Conservation (phyloP, 2,329 filamentous ascomycete species). For the Penicillium sp. region DNA sequence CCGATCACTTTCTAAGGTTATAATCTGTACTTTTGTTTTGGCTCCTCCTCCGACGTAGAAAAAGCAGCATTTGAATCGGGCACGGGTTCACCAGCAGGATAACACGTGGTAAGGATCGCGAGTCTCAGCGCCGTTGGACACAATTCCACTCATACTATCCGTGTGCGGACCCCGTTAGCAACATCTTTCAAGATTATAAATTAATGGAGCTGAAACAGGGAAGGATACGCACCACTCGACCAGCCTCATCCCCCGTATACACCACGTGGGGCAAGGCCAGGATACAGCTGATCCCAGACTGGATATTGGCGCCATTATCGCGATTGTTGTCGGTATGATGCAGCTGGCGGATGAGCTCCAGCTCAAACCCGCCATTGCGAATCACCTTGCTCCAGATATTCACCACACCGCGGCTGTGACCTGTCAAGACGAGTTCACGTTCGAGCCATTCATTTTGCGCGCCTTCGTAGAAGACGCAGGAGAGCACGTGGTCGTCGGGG, state of each 20-base stretch:
- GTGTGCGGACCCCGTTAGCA: conserved; percentile 21
- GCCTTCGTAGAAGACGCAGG: conserved; percentile 92
- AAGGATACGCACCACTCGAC: conserved; percentile 71
- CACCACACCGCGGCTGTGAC: conserved; percentile 79
- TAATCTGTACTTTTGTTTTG: background rate
- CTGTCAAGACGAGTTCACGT: conserved; percentile 82
- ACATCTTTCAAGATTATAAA: background rate
- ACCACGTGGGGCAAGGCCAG: conserved; percentile 78
- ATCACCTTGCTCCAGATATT: conserved; percentile 67
- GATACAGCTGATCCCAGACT: conserved; percentile 79
- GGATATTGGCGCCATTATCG: conserved; percentile 57
- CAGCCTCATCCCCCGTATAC: conserved; percentile 93
- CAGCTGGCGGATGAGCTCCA: conserved; percentile 77
- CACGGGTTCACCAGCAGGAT: conserved; percentile 10
- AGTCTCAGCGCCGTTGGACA: conserved; percentile 49
- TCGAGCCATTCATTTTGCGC: conserved; percentile 89
- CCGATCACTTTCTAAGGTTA: background rate
- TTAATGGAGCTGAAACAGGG: background rate
- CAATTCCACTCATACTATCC: conserved; percentile 60
- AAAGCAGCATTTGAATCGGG: background rate
- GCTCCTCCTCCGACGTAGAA: background rate
- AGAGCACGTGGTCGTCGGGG: conserved; percentile 73
- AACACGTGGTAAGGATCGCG: background rate
- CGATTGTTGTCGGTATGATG: conserved; percentile 74
- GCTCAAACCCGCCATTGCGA: conserved; percentile 66